Base-by-base conservation (phyloP, 129 eudicot genomes). In the Scalesia atractyloides region DNA sequence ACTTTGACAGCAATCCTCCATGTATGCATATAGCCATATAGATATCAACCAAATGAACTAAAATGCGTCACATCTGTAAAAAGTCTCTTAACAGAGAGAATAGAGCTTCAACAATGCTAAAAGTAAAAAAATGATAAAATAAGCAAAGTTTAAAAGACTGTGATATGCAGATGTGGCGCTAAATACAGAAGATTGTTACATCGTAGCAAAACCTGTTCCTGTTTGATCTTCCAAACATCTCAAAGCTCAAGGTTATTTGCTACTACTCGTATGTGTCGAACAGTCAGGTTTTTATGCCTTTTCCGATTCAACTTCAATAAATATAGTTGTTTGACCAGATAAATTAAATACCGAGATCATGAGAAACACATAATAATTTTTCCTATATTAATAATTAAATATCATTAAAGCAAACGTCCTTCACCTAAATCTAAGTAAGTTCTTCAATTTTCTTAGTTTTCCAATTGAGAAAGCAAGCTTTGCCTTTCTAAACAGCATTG, bases 151-250 rank as follows among this genome's bases (percentile, higher is more conserved):
- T 50, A 2, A 68, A 4, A 68, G 17, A 41, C 34, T 30, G 34
- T 30, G 34, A 30, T 30, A 30, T 30, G 34, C 15, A 68, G 8
- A 48, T 18, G 73, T 30, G 33, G 47, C 50, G 73, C 46, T 49
- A 26, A 51, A 68, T 68, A 7, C 47, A 30, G 62, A 51, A 51
- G 62, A 17, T 50, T 41, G 66, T 37, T 14, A 57, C 44, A 57
- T 5, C 26, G 39, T 57, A 57, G 54, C n/a, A 20, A 56, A 56
- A 41, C 59, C 47, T 24, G 0, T 57, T 24, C 36, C 3, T 10
- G 36, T 61, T 65, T 70, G 53, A 20, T 54, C 66, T 54, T 53
- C 52, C 7, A 56, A 56, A 39, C 66, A 71, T 56, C 54, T 20
- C 33, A 56, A 70, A 54, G 51, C 49, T 37, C 39, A 70, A 54